Base-by-base conservation (phyloP, 2,329 filamentous ascomycete species). In the Ambrosiella xylebori region DNA sequence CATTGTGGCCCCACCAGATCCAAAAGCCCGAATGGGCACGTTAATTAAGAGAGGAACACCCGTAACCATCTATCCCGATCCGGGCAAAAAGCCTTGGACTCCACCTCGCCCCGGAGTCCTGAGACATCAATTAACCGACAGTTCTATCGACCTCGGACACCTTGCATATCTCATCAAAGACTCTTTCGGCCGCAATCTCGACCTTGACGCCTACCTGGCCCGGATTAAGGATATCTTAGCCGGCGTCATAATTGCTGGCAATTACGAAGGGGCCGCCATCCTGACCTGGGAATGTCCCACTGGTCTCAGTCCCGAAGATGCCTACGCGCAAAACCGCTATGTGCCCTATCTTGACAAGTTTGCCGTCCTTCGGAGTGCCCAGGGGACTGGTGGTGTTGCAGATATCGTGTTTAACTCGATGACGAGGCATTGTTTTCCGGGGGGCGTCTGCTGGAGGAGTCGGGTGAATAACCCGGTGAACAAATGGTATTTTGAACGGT, bases 261-360 rank as follows among this genome's bases (percentile, higher is more conserved):
- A 95, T 66, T 98, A 98, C 69, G 93, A 98, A 74, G 93, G 93
- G 56, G 90, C 88, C 1, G 93, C 93, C 1, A 85, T 98, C 50
- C 73, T 97, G 17, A 98, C 93, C 0, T 98, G 93, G 93, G 93
- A 98, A 71, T 76, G 76, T 38, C 88, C 90, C 0, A 77, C 74
- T 0, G 80, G 75, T 0, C 71, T 80, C 17, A 71, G 73, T 50
- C 76, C 81, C 55, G 75, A 80, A 68, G 74, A 65, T 66, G 77
- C 69, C 60, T 72, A 78, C 59, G 70, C 74, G 15, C 75, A 76
- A 40, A 76, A 76, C 1, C 78, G 86, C 8, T 78, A 88, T 63
- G 86, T 98, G 0, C 93, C 93, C 0, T 98, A 98, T 67, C 77
- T 98, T 37, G 93, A 98, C 70, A 98, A 98, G 68, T 97, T 98